Conservation (phyloP, 768 basidiomycete genomes). For the Kwoniella sp. region DNA sequence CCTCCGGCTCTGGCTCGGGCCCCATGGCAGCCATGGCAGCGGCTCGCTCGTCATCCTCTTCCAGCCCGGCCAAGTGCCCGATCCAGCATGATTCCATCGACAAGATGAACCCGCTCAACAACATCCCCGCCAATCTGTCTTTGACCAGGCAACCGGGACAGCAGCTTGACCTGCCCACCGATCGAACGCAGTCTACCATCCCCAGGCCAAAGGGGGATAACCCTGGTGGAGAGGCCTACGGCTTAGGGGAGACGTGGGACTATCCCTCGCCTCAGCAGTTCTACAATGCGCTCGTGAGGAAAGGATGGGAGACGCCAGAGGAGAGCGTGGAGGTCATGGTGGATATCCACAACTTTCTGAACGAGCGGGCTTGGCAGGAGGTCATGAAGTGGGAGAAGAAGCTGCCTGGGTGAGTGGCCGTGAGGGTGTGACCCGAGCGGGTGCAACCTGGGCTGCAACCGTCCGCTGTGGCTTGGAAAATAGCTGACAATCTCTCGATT, state of each 20-base stretch:
- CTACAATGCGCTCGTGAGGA: slow-evolving; percentile 90
- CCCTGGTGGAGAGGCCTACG: slow-evolving; percentile 30
- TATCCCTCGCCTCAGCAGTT: slow-evolving; percentile 98
- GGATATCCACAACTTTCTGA: slow-evolving; percentile 94
- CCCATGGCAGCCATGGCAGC: no score
- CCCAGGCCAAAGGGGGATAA: slow-evolving; percentile 57
- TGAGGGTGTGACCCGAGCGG: no score
- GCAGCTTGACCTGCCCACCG: slow-evolving; percentile 61
- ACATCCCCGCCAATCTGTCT: slow-evolving; percentile 64
- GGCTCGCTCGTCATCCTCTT: slow-evolving; percentile 1
- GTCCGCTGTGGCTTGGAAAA: no score
- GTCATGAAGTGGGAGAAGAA: slow-evolving; percentile 88
- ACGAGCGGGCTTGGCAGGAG: slow-evolving; percentile 93
- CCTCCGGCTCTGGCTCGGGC: not conserved
- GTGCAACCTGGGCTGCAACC: no score
- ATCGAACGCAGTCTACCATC: slow-evolving; percentile 77
- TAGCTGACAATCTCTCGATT: not conserved
- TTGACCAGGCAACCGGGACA: slow-evolving; percentile 66
- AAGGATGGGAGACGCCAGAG: slow-evolving; percentile 96
- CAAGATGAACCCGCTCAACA: slow-evolving; percentile 66
- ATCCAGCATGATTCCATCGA: slow-evolving; percentile 44
- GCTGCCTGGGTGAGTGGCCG: slow-evolving; percentile 56
- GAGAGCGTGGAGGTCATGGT: slow-evolving; percentile 92
- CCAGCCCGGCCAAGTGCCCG: slow-evolving; percentile 50
- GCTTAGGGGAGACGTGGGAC: slow-evolving; percentile 61